Conservation (phyloP, 176 grass and related monocot genomes). For the barley (Hordeum vulgare) region DNA sequence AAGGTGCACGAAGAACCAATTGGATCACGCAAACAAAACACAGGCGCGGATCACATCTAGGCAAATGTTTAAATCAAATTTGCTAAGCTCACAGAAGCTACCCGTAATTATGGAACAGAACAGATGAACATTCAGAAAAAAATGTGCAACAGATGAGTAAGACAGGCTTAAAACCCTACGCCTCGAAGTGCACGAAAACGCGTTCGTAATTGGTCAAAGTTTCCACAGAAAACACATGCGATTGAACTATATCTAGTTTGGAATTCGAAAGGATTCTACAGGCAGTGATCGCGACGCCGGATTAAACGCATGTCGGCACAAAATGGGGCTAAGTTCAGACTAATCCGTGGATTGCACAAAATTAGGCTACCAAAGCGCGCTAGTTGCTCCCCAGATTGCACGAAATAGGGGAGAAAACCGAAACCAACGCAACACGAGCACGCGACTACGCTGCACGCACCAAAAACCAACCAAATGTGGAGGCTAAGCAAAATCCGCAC, state of each 20-base stretch:
- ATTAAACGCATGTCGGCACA: background rate
- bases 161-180: background rate
- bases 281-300: background rate
- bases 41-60: background rate
- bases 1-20: background rate
- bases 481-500: background rate
- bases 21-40: background rate
- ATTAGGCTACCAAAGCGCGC: background rate
- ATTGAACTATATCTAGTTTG: background rate
- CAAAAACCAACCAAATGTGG: slow-evolving; percentile 4
- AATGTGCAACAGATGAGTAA: background rate
- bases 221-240: background rate
- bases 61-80: background rate
- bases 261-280: background rate
- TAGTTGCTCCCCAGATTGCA: background rate
- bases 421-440: background rate
- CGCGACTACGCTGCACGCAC: background rate
- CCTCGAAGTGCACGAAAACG: background rate
- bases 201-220: background rate
- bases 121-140: too few species aligned
- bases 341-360: background rate
- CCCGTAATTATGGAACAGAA: background rate
- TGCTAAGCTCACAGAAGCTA: background rate
- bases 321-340: background rate
- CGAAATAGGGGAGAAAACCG: background rate